Conservation (phyloP, 2,329 filamentous ascomycete genomes). For the Ascochyta clinopodiicola region DNA sequence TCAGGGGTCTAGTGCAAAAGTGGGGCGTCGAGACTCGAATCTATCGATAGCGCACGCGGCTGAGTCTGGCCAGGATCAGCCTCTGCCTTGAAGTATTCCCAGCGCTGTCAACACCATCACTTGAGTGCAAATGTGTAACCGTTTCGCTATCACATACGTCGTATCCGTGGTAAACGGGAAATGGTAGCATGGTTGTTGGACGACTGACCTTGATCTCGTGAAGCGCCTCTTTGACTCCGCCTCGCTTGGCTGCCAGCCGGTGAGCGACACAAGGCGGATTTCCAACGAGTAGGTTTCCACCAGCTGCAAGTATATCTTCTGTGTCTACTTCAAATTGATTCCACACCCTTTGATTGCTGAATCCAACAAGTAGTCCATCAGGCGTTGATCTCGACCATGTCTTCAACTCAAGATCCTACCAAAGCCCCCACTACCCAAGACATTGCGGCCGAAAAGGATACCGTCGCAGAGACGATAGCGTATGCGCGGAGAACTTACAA, state of each 20-base stretch:
- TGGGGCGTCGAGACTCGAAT: conserved; percentile 7
- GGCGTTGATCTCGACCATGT: background rate
- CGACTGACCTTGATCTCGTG: conserved; percentile 5
- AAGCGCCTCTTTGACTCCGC: conserved; percentile 12
- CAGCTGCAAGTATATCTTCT: background rate
- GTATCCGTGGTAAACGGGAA: background rate
- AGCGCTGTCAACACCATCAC: background rate
- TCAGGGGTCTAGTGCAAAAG: conserved; percentile 8
- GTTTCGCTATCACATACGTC: background rate
- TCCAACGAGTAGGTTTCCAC: conserved; percentile 3
- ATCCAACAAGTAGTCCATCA: too few relatives aligned
- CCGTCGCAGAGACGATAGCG: conserved; percentile 7
- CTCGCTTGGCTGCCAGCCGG: conserved; percentile 11
- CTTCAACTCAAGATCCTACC: background rate
- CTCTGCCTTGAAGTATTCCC: background rate
- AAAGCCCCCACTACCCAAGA: background rate
- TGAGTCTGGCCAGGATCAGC: conserved; percentile 3
- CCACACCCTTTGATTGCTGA: too few relatives aligned
- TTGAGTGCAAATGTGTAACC: too few relatives aligned
- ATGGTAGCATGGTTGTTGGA: background rate
- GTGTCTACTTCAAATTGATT: background rate
- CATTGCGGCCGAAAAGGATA: background rate
- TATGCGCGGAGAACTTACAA: conserved; percentile 13
- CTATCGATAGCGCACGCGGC: conserved; percentile 9
- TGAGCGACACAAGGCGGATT: conserved; percentile 2